These are phyloP conservation scores for Rachicladosporium sp. DNA, from an alignment of 2,329 filamentous ascomycete species.

Conservation along the genomic window DNA sequence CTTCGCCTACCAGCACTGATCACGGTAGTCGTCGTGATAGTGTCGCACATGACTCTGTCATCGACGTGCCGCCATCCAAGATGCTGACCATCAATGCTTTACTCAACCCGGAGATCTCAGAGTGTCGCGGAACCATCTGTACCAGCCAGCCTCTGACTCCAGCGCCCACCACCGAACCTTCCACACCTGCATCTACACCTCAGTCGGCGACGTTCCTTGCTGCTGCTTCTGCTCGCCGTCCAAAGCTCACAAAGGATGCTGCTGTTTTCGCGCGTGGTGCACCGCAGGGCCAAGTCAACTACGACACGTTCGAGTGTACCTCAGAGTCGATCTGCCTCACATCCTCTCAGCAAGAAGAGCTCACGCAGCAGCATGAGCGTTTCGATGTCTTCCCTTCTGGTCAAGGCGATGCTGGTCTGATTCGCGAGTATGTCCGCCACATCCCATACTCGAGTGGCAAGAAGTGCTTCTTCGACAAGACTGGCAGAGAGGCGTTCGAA, in stretches of 20 bases:
- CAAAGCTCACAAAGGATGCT: constrained; percentile 54
- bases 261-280: constrained; percentile 50
- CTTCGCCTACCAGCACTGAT: constrained; percentile 10
- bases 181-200: constrained; percentile 13
- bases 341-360: constrained; percentile 25
- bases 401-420: constrained; percentile 24
- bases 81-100: constrained; percentile 31
- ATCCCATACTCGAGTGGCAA: constrained; percentile 95
- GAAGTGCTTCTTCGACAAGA: constrained; percentile 76
- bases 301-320: constrained; percentile 55
- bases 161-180: constrained; percentile 12
- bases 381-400: constrained; percentile 58
- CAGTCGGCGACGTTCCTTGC: constrained; percentile 12
- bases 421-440: constrained; percentile 43
- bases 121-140: constrained; percentile 10
- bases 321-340: constrained; percentile 14
- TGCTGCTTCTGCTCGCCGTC: constrained; percentile 21
- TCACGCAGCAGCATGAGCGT: constrained; percentile 45
- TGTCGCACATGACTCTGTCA: constrained; percentile 8
- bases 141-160: constrained; percentile 17
- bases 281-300: constrained; percentile 57
- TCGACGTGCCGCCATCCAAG: constrained; percentile 9
- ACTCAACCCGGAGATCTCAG: constrained; percentile 24
- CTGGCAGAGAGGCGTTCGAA: constrained; percentile 77
- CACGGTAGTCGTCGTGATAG: constrained; percentile 7